These are phyloP conservation scores for Paramyrothecium roridum DNA, from an alignment of 2,329 filamentous ascomycete genomes.

Conservation along the genomic window DNA sequence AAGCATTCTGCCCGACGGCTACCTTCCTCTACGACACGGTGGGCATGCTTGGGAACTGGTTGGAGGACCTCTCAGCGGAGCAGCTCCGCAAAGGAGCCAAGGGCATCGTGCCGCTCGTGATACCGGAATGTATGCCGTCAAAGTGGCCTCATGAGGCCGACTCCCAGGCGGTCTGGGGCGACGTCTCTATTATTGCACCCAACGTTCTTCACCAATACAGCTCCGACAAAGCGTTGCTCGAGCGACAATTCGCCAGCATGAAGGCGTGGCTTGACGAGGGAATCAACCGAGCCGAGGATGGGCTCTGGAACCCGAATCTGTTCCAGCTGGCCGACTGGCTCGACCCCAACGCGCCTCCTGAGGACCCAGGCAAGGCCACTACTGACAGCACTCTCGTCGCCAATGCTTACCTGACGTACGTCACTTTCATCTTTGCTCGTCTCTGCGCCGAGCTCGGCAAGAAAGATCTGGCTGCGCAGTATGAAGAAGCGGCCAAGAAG, in stretches of 20 bases:
- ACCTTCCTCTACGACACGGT: constrained; percentile 50
- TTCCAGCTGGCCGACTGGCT: constrained; percentile 39
- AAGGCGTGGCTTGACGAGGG: constrained; percentile 35
- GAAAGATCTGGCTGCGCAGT: constrained; percentile 6
- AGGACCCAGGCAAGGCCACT: constrained; percentile 32
- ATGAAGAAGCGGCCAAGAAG: constrained; percentile 12
- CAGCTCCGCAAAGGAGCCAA: constrained; percentile 7
- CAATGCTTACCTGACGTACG: constrained; percentile 43
- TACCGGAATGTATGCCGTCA: constrained; percentile 9
- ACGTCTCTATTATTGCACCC: constrained; percentile 36
- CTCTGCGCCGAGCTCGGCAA: constrained; percentile 29
- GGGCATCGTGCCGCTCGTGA: constrained; percentile 17
- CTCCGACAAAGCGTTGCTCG: constrained; percentile 31
- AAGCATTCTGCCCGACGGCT: constrained; percentile 47
- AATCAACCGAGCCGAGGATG: constrained; percentile 25
- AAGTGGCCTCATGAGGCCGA: constrained; percentile 10
- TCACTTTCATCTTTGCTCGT: constrained; percentile 32
- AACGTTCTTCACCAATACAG: constrained; percentile 36
- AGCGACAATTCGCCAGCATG: constrained; percentile 35
- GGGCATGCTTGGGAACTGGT: constrained; percentile 40
- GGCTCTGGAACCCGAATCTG: constrained; percentile 32
- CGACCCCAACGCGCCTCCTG: constrained; percentile 40
- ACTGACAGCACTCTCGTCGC: constrained; percentile 39
- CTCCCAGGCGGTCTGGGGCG: constrained; percentile 38
- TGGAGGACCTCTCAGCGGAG: constrained; percentile 14